phyloP scores from a whole-genome alignment of 371 early-diverging fungal species.

The Circinella umbellata region DNA sequence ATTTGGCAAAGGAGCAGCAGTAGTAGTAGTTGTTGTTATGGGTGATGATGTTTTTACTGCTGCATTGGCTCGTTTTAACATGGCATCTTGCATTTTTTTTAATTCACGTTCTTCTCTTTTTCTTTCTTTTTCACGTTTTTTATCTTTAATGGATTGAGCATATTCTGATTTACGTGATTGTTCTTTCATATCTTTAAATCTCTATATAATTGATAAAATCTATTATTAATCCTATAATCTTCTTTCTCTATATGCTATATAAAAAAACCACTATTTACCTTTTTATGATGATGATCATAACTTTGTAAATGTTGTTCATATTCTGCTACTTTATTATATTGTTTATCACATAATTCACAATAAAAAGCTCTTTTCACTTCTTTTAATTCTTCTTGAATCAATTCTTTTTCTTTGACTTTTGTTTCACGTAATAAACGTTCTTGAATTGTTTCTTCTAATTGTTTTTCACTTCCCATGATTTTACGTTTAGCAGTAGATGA shows the following conservation, averaged over 20 bases:
- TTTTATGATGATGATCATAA: constrained; percentile 82
- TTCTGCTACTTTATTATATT: constrained; percentile 74
- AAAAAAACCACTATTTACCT: constrained; percentile 37
- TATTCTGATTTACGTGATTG: constrained; percentile 45
- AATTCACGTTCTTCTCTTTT: constrained; percentile 73
- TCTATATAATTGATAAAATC: constrained; percentile 27
- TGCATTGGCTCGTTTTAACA: constrained; percentile 47
- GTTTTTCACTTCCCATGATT: constrained; percentile 62
- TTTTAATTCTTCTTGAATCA: constrained; percentile 63
- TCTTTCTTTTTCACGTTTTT: constrained; percentile 67
- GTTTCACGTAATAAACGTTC: constrained; percentile 48
- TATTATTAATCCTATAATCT: too few species aligned
- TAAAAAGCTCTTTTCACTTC: constrained; percentile 74
- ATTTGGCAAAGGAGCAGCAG: not conserved
- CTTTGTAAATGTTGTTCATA: constrained; percentile 79
- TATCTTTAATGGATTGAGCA: constrained; percentile 44
- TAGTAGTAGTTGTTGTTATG: not conserved
- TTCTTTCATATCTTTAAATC: constrained; percentile 83
- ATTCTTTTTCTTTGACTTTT: constrained; percentile 52
- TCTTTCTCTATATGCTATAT: not conserved
- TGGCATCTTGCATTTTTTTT: constrained; percentile 69
- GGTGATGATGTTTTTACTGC: not conserved
- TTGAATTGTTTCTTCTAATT: constrained; percentile 68
- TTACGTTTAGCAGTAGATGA: constrained; percentile 67
- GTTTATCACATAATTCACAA: constrained; percentile 81